Base-by-base conservation (phyloP, 345 rosid genomes). In the Trapa incisa region DNA sequence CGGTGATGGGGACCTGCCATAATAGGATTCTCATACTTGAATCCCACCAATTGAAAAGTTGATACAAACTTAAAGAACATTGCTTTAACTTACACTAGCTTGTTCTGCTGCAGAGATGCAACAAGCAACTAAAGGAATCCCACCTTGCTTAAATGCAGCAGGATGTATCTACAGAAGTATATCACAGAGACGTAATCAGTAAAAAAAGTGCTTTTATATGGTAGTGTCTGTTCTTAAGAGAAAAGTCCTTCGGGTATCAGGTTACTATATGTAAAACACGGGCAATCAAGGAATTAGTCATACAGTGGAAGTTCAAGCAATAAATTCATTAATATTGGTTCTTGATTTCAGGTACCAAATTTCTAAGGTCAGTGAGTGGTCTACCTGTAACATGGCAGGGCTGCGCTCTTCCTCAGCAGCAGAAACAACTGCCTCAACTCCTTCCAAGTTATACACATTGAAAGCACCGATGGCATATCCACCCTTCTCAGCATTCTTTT, bases 401-500 rank as follows among this genome's bases (percentile, higher is more conserved):
- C 97, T 89, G 32, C 72, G 77, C 84, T 89, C 91, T 77, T 85
- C 88, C 87, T 88, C 98, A 56, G 98, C 98, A 45, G 98, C 98
- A 80, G 93, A 85, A 72, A 93, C 84, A 75, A 93, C 97, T 68
- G 98, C 98, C 77, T 85, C 83, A 56, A 89, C 80, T 77, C 98
- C 98, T 82, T 93, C 98, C 78, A 93, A 71, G 78, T 89, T 93
- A 73, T 93, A 93, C 67, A 93, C 96, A 66, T 93, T 93, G 79
- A 93, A 93, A 73, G 98, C 98, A 65, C 98, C 98, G 73, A 93
- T 78, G 37, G 98, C 97, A 84, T 89, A 93, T 68, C 88, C 83
- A 75, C 86, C 98, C 47, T 76, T 86, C 75, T 89, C 96, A 67
- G 97, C 98, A 64, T 85, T 81, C 98, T 93, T 37, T 71, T 68